Evolutionary conservation across 768 basidiomycete genomes (phyloP).

Genomic region (Hydnomerulius pinastri): DNA sequence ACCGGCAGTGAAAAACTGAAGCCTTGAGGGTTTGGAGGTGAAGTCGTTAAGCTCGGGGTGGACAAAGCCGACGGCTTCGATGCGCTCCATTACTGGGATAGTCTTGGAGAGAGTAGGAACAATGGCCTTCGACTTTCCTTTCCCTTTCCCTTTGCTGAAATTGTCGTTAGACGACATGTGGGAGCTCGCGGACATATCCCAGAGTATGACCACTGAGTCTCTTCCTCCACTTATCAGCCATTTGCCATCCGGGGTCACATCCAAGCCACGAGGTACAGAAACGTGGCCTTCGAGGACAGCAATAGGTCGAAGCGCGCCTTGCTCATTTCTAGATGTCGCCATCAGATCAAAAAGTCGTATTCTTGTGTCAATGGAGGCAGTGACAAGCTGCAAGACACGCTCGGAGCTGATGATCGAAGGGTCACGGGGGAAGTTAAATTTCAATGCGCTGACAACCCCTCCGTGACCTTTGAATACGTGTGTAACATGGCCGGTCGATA

Average conservation of each 20-base stretch:
- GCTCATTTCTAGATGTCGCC: constrained; percentile 57
- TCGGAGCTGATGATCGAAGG: constrained; percentile 47
- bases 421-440: constrained; percentile 78
- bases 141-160: constrained; percentile 39
- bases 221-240: constrained; percentile 91
- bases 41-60: constrained; percentile 49
- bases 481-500: constrained; percentile 82
- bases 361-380: constrained; percentile 89
- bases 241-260: constrained; percentile 80
- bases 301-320: constrained; percentile 61
- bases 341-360: constrained; percentile 92
- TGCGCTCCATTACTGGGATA: constrained; percentile 78
- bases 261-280: constrained; percentile 90
- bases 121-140: constrained; percentile 48
- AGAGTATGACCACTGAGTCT: constrained; percentile 90
- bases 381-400: constrained; percentile 76
- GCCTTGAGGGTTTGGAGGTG: constrained; percentile 28
- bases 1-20: constrained; percentile 87
- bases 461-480: constrained; percentile 97
- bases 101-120: constrained; percentile 72
- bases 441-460: constrained; percentile 91
- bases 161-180: constrained; percentile 7
- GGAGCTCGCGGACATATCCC: constrained; percentile 61
- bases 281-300: constrained; percentile 94
- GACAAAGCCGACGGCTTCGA: constrained; percentile 84